Conservation (phyloP, 148 eudicot species). For the Hydrangea macrophylla region DNA sequence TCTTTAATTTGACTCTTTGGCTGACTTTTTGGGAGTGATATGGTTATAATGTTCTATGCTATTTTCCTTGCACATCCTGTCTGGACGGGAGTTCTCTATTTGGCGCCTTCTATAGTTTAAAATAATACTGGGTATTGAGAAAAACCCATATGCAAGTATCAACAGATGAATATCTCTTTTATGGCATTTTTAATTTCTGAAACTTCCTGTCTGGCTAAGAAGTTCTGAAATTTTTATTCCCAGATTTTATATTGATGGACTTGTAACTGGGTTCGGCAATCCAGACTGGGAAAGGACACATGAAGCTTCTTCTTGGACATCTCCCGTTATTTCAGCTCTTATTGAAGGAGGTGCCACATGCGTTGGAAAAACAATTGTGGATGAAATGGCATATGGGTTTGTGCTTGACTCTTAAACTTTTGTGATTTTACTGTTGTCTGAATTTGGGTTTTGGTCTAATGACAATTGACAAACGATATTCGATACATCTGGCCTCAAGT, state of each 20-base stretch:
- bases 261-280: conserved; percentile 87
- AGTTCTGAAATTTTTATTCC: conserved; percentile 10
- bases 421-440: neutral
- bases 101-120: too few relatives aligned
- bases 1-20: too few relatives aligned
- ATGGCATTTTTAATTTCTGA: conserved; percentile 2
- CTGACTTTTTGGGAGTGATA: too few relatives aligned
- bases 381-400: conserved; percentile 92
- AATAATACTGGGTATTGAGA: too few relatives aligned
- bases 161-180: neutral
- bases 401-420: conserved; percentile 15
- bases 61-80: too few relatives aligned
- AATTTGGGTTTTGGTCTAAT: neutral
- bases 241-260: conserved; percentile 84
- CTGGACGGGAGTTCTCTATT: too few relatives aligned
- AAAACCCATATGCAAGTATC: neutral
- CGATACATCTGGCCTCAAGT: neutral
- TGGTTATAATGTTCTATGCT: too few relatives aligned
- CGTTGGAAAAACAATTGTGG: conserved; percentile 79
- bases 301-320: conserved; percentile 71
- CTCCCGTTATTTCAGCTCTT: conserved; percentile 61
- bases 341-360: conserved; percentile 98
- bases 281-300: conserved; percentile 89
- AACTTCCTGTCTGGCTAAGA: neutral
- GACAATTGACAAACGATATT: neutral